Base-by-base conservation (phyloP, 2,329 filamentous ascomycete genomes). In the Tolypocladium tropicale region DNA sequence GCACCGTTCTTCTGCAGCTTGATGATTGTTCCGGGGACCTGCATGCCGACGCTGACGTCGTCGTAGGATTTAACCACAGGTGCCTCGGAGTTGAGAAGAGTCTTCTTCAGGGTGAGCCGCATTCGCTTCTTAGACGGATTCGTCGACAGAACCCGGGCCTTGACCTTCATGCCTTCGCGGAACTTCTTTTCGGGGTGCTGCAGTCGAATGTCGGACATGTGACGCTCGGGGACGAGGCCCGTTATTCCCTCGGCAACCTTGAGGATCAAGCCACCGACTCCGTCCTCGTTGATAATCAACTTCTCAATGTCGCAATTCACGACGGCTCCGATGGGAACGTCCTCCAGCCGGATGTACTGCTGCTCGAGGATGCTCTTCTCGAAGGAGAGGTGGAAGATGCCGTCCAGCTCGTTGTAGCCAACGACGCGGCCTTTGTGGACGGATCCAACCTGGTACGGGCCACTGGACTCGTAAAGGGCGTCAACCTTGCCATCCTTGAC, bases 131-230 rank as follows among this genome's bases (percentile, higher is more conserved):
- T 93, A 53, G 82, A 79, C 2, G 83, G 72, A 64, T 96, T 84
- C 18, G 85, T 87, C 0, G 90, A 95, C 32, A 99, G 74, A 30
- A 99, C 89, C 58, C 93, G 82, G 23, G 89, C 88, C 63, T 89
- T 96, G 60, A 99, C 85, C 54, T 86, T 82, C 70, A 89, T 82
- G 1, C 91, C 91, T 68, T 93, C 89, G 58, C 88, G 83, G 73
- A 96, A 99, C 68, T 96, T 97, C 77, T 93, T 95, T 71, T 99
- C 94, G 0, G 94, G 94, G 65, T 96, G 89, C 67, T 94, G 89
- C 28, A 99, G 77, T 58, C 84, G 84, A 16, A 94, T 82, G 68
- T 99, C 95, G 50, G 94, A 87, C 63, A 99, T 78, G 68, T 99
- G 95, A 67, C 86, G 85, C 65, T 93, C 89, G 4, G 91, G 83